phyloP scores from a whole-genome alignment of 1,284 basidiomycete species.

The Tylopilus sp. region DNA sequence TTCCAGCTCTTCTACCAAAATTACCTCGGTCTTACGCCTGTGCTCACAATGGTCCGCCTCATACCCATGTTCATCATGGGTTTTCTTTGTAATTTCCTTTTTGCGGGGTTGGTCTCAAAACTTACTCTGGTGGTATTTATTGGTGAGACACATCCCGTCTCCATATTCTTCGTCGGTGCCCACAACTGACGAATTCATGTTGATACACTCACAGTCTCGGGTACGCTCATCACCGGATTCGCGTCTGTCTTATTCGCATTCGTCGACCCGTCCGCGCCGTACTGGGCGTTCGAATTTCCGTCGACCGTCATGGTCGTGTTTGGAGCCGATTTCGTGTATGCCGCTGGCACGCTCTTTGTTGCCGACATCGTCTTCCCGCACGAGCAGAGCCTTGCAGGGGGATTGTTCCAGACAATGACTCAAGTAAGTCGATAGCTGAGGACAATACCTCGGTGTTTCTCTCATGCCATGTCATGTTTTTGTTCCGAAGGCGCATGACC shows the following conservation, averaged over 20 bases:
- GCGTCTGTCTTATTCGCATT: slow-evolving; percentile 72
- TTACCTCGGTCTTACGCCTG: slow-evolving; percentile 49
- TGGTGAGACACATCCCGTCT: slow-evolving; percentile 36
- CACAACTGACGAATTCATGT: too few relatives aligned
- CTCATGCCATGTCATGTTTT: too few relatives aligned
- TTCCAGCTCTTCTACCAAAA: slow-evolving; percentile 63
- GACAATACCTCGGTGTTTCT: too few relatives aligned
- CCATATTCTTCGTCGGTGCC: not conserved
- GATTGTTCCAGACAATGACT: slow-evolving; percentile 71
- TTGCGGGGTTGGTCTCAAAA: slow-evolving; percentile 57
- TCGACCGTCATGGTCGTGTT: slow-evolving; percentile 67
- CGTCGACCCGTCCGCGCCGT: slow-evolving; percentile 55
- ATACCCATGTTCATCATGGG: slow-evolving; percentile 74
- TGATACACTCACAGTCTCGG: slow-evolving; percentile 36
- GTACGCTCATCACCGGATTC: slow-evolving; percentile 55
- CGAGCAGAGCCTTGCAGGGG: slow-evolving; percentile 78
- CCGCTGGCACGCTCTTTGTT: slow-evolving; percentile 71
- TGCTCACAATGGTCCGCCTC: slow-evolving; percentile 72
- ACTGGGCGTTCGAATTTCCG: slow-evolving; percentile 81
- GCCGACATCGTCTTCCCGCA: slow-evolving; percentile 65
- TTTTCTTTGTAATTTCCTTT: slow-evolving; percentile 64
- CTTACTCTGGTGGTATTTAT: slow-evolving; percentile 54
- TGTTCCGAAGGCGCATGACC: too few relatives aligned
- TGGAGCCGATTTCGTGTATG: slow-evolving; percentile 77
- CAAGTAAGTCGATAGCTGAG: slow-evolving; percentile 40